These are phyloP conservation scores for Nidula niveotomentosa DNA, from an alignment of 1,284 basidiomycete species.

Conservation along the genomic window DNA sequence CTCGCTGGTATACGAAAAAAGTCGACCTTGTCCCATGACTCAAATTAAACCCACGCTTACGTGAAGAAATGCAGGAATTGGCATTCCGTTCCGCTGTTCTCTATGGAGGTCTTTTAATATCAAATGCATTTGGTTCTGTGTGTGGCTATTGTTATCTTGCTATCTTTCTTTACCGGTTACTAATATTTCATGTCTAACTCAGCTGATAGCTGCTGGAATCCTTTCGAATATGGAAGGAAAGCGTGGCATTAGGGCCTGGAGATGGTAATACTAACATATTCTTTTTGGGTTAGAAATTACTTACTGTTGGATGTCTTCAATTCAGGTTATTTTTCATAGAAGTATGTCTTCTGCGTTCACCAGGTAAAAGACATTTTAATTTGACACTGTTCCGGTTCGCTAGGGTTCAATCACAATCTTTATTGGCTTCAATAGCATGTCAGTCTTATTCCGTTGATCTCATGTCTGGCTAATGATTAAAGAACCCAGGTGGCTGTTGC, in stretches of 20 bases:
- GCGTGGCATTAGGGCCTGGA: conserved; percentile 69
- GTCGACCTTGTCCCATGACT: conserved; percentile 20
- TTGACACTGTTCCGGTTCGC: too few relatives aligned
- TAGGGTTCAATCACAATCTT: conserved; percentile 58
- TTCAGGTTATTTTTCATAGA: conserved; percentile 63
- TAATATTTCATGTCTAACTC: neutral
- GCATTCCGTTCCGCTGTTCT: conserved; percentile 71
- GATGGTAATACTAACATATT: conserved; percentile 40
- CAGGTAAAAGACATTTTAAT: too few relatives aligned
- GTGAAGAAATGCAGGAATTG: conserved; percentile 43
- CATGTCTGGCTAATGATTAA: neutral
- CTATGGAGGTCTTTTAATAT: conserved; percentile 67
- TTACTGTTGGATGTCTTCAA: too few relatives aligned
- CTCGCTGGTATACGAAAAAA: conserved; percentile 67
- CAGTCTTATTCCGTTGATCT: conserved; percentile 12
- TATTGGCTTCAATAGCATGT: conserved; percentile 59
- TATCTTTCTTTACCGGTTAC: neutral
- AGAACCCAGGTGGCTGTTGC: conserved; percentile 43
- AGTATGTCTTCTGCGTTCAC: conserved; percentile 24
- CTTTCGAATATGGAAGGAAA: conserved; percentile 68
- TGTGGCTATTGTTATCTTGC: conserved; percentile 16
- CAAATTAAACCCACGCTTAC: neutral
- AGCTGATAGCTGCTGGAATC: conserved; percentile 72
- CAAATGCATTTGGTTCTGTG: conserved; percentile 76
- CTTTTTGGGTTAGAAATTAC: too few relatives aligned